Evolutionary conservation across 495 filamentous ascomycete genomes (phyloP).

Genomic region (Podospora didyma): DNA sequence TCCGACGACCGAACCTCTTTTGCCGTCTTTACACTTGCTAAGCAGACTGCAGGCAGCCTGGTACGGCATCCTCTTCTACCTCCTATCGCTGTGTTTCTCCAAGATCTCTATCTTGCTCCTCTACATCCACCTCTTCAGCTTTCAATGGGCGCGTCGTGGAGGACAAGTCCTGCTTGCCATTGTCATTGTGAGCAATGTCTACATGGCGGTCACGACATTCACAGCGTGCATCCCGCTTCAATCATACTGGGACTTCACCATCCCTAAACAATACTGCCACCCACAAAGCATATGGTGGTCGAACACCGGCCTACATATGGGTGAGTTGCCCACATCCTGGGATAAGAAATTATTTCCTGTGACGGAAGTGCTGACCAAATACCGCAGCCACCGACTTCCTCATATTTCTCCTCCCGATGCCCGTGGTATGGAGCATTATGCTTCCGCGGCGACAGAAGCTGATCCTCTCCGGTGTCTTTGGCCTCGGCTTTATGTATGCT

Average conservation of each 20-base stretch:
- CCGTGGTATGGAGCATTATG: constrained; percentile 32
- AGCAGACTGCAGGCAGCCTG: constrained; percentile 19
- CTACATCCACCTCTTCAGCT: constrained; percentile 38
- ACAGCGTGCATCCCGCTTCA: constrained; percentile 26
- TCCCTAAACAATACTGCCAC: constrained; percentile 22
- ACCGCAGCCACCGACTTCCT: constrained; percentile 26
- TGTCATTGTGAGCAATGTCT: constrained; percentile 20
- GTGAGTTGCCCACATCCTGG: constrained; percentile 1
- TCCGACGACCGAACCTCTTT: not conserved
- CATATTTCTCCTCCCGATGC: constrained; percentile 35
- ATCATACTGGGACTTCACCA: constrained; percentile 28
- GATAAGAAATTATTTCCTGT: not conserved
- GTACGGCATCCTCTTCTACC: constrained; percentile 29
- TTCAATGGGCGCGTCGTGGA: constrained; percentile 27
- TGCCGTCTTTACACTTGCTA: not conserved
- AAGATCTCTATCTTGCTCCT: constrained; percentile 36
- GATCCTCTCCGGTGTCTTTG: constrained; percentile 32
- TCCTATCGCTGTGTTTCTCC: constrained; percentile 24
- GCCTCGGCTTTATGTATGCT: constrained; percentile 27
- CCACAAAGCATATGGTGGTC: constrained; percentile 28
- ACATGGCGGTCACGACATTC: constrained; percentile 24
- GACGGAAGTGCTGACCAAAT: not conserved
- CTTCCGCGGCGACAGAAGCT: constrained; percentile 32
- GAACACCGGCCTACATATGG: constrained; percentile 31
- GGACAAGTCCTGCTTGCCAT: constrained; percentile 26